phyloP scores from a whole-genome alignment of 2,329 filamentous ascomycete genomes.

The Alternaria consortialis region DNA sequence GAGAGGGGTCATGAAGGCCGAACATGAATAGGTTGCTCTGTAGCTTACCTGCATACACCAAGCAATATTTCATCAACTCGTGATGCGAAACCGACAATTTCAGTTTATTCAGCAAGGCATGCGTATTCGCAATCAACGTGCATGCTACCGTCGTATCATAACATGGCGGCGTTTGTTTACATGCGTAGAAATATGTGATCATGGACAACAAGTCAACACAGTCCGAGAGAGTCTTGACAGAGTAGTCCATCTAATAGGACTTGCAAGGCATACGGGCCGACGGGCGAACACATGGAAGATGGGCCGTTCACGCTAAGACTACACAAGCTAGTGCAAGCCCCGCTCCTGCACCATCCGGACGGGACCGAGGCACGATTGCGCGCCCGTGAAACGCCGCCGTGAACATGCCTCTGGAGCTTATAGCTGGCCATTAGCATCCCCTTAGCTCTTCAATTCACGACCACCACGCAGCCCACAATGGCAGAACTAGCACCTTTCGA shows the following conservation, averaged over 20 bases:
- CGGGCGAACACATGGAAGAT: not conserved
- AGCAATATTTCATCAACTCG: no score
- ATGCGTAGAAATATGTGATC: no score
- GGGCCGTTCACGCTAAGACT: not conserved
- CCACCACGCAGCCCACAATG: slow-evolving; percentile 7
- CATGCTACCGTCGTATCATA: no score
- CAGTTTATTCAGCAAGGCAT: no score
- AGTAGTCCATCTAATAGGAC: not conserved
- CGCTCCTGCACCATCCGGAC: not conserved
- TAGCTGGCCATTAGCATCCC: slow-evolving; percentile 7
- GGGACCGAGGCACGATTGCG: slow-evolving; percentile 14
- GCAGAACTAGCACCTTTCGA: slow-evolving; percentile 39
- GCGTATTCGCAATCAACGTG: no score
- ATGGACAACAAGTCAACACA: no score
- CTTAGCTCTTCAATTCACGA: not conserved
- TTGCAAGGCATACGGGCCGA: not conserved
- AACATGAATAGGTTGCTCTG: no score
- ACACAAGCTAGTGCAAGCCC: not conserved
- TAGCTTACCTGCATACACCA: no score
- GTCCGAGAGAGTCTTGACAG: not conserved
- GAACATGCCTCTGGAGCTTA: not conserved
- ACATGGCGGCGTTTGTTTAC: no score
- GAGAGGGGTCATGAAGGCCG: no score
- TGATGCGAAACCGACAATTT: no score
- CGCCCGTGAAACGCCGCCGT: slow-evolving; percentile 6